A percentile compares a stretch with the other conserved stretches of the same genome.
Evolutionary conservation across 805 yeast species (phyloP).

Genomic region (Metschnikowia proteae): DNA sequence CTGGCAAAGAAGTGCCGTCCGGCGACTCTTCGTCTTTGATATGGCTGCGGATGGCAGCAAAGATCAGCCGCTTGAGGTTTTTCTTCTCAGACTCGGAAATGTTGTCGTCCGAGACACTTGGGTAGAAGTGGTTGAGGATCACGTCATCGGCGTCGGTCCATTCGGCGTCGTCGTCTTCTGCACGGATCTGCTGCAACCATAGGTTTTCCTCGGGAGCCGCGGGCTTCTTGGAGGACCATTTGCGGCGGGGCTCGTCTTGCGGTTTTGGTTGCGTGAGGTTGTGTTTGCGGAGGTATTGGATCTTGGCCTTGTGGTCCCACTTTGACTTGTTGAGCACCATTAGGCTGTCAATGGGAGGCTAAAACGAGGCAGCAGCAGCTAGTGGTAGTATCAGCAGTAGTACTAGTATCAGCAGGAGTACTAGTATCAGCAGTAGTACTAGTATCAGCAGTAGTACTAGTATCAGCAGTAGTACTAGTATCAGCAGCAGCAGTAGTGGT

Average conservation of each 20-base stretch:
- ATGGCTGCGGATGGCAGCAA: constrained; percentile 19
- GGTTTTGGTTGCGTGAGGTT: constrained; percentile 24
- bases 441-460: too few relatives aligned
- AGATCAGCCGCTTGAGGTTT: constrained; percentile 34
- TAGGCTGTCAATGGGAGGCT: too few relatives aligned
- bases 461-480: too few relatives aligned
- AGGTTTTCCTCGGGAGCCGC: constrained; percentile 9
- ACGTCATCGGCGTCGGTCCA: constrained; percentile 43
- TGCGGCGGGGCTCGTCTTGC: constrained; percentile 8
- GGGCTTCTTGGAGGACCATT: constrained; percentile 32
- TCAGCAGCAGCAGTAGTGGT: too few relatives aligned
- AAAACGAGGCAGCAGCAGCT: too few relatives aligned
- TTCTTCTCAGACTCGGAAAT: constrained; percentile 32
- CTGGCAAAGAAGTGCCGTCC: background rate
- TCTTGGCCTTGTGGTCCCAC: constrained; percentile 44
- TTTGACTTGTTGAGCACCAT: constrained; percentile 44
- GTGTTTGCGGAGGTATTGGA: constrained; percentile 38
- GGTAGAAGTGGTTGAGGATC: constrained; percentile 38
- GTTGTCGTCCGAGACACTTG: constrained; percentile 33
- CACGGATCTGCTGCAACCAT: constrained; percentile 7
- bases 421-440: too few relatives aligned
- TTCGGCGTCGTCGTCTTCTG: constrained; percentile 25
- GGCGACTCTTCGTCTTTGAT: background rate
- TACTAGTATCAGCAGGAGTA: too few relatives aligned
- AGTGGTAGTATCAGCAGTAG: too few relatives aligned